Conservation (phyloP, 345 rosid species). For the Eucalyptus sp. region DNA sequence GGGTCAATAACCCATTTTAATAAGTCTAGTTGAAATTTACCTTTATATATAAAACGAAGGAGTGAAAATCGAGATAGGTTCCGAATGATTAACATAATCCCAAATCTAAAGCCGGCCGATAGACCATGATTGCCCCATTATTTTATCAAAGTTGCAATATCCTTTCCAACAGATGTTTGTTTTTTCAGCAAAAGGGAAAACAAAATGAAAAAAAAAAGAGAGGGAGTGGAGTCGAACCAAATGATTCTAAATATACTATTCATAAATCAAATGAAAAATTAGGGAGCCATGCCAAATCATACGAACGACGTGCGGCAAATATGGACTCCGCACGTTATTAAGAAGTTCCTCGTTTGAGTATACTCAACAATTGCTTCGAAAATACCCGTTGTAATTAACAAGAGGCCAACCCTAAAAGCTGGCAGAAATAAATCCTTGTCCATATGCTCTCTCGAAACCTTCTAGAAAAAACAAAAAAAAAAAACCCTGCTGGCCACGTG, state of each 20-base stretch:
- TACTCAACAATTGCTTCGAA: not conserved
- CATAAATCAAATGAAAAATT: not conserved
- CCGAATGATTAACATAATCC: not conserved
- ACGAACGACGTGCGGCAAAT: not conserved
- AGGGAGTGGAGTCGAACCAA: too few relatives aligned
- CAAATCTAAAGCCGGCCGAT: not conserved
- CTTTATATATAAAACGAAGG: not conserved
- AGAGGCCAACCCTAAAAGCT: not conserved
- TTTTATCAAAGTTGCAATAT: not conserved
- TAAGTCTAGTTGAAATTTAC: not conserved
- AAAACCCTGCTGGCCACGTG: not conserved
- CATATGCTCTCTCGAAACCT: not conserved
- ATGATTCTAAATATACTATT: not conserved
- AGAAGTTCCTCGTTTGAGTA: not conserved
- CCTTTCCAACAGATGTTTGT: too few relatives aligned
- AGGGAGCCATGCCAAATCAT: not conserved
- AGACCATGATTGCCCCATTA: not conserved
- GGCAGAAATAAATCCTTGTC: not conserved
- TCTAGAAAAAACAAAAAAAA: not conserved
- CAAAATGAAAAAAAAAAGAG: too few relatives aligned
- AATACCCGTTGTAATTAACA: not conserved
- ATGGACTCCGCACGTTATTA: not conserved
- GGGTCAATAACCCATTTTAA: fast-evolving
- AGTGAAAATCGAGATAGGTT: not conserved
- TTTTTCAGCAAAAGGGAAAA: too few relatives aligned